Percentiles rank a stretch among this genome's conserved stretches.
Conservation (phyloP, 1,284 basidiomycete species). For the Marasmius fiardii region DNA sequence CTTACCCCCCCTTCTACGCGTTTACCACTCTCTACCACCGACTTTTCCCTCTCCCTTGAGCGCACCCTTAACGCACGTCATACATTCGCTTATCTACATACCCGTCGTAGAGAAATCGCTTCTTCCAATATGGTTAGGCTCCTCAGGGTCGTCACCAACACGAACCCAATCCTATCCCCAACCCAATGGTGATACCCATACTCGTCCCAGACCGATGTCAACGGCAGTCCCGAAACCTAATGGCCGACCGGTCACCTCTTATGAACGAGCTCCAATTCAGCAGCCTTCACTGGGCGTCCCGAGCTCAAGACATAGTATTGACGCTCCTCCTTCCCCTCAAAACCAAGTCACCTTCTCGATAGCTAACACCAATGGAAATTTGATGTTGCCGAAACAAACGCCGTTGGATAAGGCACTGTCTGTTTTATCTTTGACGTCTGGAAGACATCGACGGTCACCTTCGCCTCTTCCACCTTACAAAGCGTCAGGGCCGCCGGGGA, state of each 20-base stretch:
- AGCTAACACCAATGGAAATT: too few species aligned
- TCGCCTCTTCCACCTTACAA: constrained; percentile 35
- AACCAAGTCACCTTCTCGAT: constrained; percentile 6
- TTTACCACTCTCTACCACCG: constrained; percentile 58
- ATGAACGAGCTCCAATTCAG: not conserved
- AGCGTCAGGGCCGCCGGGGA: constrained; percentile 16
- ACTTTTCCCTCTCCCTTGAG: constrained; percentile 58
- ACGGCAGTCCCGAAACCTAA: not conserved
- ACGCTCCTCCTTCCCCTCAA: not conserved
- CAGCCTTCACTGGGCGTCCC: not conserved
- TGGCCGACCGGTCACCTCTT: not conserved
- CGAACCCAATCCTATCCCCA: constrained; percentile 23
- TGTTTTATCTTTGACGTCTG: not conserved
- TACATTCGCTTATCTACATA: constrained; percentile 72
- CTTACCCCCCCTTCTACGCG: constrained; percentile 55
- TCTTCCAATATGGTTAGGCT: constrained; percentile 44
- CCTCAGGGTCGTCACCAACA: constrained; percentile 20
- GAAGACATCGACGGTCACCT: constrained; percentile 34
- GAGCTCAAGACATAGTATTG: not conserved
- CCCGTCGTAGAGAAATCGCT: constrained; percentile 52
- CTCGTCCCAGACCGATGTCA: constrained; percentile 19
- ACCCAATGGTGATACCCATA: constrained; percentile 23
- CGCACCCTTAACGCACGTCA: constrained; percentile 66
- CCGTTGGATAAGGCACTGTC: constrained; percentile 30
- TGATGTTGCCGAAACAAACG: constrained; percentile 22